A percentile compares a stretch with the other conserved stretches of the same genome.
Evolutionary conservation across 225 moss, liverwort and hornwort genomes (phyloP).

Genomic region (Antitrichia curtipendula): DNA sequence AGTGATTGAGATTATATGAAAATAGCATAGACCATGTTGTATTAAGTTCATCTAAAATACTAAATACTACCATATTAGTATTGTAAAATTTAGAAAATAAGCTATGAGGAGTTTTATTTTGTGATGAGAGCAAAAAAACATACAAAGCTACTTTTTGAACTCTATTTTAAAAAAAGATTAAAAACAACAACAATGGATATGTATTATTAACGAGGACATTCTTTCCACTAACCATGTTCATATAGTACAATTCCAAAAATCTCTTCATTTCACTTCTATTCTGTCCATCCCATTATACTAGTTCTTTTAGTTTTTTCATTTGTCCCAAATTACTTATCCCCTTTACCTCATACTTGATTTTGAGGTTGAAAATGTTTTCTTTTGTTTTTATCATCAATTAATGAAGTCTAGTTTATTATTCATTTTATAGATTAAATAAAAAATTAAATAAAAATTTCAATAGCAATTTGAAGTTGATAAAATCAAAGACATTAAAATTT

Average conservation of each 20-base stretch:
- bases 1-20: not conserved
- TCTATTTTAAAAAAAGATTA: too few species aligned
- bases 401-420: not conserved
- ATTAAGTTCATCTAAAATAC: not conserved
- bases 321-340: fast-evolving
- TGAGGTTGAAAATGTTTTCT: fast-evolving
- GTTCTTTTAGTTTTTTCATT: not conserved
- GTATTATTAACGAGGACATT: not conserved
- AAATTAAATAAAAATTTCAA: fast-evolving
- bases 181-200: too few species aligned
- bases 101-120: not conserved
- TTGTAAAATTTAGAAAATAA: not conserved
- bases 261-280: not conserved
- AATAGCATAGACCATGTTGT: fast-evolving
- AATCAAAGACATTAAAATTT: not conserved
- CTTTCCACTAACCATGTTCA: not conserved
- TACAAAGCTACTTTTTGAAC: not conserved
- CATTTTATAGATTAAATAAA: not conserved
- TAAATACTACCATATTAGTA: not conserved
- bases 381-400: not conserved
- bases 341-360: fast-evolving
- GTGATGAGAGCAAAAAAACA: fast-evolving
- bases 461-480: not conserved
- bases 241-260: not conserved
- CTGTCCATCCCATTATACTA: not conserved